phyloP scores from a whole-genome alignment of 2,329 filamentous ascomycete species.

The Simplicillium sp. region DNA sequence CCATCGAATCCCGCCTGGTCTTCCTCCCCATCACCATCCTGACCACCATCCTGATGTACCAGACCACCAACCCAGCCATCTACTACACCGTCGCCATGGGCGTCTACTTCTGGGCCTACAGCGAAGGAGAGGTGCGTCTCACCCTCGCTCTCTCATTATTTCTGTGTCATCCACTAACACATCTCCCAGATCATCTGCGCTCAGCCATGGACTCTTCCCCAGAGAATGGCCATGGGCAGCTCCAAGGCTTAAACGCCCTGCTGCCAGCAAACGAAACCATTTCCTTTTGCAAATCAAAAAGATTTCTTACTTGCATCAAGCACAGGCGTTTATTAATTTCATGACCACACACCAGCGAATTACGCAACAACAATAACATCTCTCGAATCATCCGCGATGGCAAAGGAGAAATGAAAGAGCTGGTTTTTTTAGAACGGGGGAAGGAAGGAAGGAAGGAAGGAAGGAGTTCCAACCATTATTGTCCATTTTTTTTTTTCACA shows the following conservation, averaged over 20 bases:
- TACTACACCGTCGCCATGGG: slow-evolving; percentile 83
- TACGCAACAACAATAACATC: no score
- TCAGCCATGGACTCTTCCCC: slow-evolving; percentile 61
- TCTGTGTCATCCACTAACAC: slow-evolving; percentile 4
- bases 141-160: neutral
- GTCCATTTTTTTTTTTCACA: no score
- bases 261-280: no score
- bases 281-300: neutral
- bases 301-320: neutral
- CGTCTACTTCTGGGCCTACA: slow-evolving; percentile 95
- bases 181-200: slow-evolving; percentile 51
- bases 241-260: slow-evolving; percentile 2
- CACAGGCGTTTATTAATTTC: no score
- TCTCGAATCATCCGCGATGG: no score
- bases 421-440: no score
- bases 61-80: slow-evolving; percentile 81
- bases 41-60: slow-evolving; percentile 71
- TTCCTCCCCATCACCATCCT: slow-evolving; percentile 73
- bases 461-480: no score
- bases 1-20: slow-evolving; percentile 76
- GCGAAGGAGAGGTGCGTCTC: slow-evolving; percentile 80
- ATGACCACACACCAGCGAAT: no score
- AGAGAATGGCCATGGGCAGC: slow-evolving; percentile 29
- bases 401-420: no score
- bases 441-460: no score